These are phyloP conservation scores for Ganoderma boninense DNA, from an alignment of 1,284 basidiomycete genomes.

Conservation along the genomic window DNA sequence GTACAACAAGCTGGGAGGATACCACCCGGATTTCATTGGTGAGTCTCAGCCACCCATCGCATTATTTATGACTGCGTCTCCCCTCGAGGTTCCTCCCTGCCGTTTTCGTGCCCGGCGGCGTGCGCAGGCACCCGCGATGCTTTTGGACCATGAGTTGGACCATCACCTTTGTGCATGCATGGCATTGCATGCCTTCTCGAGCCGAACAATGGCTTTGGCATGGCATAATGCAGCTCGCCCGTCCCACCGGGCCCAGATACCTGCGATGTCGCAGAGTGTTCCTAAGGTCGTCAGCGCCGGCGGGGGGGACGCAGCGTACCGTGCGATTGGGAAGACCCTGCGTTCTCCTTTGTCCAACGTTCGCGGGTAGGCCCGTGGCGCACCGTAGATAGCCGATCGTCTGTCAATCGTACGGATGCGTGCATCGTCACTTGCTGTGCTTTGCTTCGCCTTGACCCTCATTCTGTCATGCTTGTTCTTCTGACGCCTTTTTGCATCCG, in stretches of 20 bases:
- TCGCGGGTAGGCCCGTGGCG: slow-evolving; percentile 7
- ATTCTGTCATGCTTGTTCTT: background rate
- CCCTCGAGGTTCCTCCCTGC: slow-evolving; percentile 14
- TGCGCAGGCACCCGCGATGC: background rate
- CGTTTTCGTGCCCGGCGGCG: slow-evolving; percentile 9
- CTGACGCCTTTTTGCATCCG: background rate
- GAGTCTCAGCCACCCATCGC: slow-evolving; percentile 48
- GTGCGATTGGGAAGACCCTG: slow-evolving; percentile 2
- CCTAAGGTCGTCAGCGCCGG: slow-evolving; percentile 1
- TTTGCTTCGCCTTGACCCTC: background rate
- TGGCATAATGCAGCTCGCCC: slow-evolving; percentile 22
- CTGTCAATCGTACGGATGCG: background rate
- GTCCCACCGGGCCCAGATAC: slow-evolving; percentile 20
- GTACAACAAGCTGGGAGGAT: slow-evolving; percentile 85
- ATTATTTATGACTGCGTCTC: slow-evolving; percentile 9
- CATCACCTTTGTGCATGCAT: background rate
- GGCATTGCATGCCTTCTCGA: background rate
- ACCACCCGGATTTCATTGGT: slow-evolving; percentile 89
- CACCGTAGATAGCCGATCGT: background rate
- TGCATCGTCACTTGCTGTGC: background rate
- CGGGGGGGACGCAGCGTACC: background rate
- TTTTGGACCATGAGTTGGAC: slow-evolving; percentile 10
- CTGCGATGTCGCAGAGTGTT: slow-evolving; percentile 2
- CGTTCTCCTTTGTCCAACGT: background rate
- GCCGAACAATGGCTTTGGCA: slow-evolving; percentile 8